Percentiles rank a stretch among this genome's conserved stretches.
Conservation (phyloP, 495 filamentous ascomycete genomes). For the Ramalina intermedia region DNA sequence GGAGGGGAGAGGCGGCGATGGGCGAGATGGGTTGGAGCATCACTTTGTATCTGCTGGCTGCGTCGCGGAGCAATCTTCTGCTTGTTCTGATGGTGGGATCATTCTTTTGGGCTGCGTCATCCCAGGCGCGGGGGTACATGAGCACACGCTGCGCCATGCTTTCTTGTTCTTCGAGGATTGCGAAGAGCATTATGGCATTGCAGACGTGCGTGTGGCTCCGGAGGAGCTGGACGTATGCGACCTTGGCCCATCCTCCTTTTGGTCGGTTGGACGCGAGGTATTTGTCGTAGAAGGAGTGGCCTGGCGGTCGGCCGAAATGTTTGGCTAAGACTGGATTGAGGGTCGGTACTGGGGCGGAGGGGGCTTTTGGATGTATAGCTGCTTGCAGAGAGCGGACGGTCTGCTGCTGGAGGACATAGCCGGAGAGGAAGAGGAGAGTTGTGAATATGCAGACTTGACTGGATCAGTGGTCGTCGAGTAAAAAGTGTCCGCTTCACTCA, state of each 20-base stretch:
- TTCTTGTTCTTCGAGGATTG: conserved; percentile 25
- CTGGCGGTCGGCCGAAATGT: conserved; percentile 16
- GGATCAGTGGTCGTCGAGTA: not conserved
- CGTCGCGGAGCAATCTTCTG: conserved; percentile 25
- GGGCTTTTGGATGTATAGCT: conserved; percentile 33
- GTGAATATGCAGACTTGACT: conserved; percentile 41
- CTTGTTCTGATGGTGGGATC: conserved; percentile 21
- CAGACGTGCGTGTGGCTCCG: conserved; percentile 28
- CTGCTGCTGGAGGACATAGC: conserved; percentile 57
- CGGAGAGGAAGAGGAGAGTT: conserved; percentile 50
- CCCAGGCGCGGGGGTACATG: conserved; percentile 30
- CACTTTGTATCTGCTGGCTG: conserved; percentile 27
- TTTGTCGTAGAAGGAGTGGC: conserved; percentile 20
- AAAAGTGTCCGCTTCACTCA: not conserved
- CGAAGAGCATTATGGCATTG: conserved; percentile 31
- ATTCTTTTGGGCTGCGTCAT: conserved; percentile 4
- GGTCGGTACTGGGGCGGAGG: conserved; percentile 1
- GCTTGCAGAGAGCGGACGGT: conserved; percentile 48
- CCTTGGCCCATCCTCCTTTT: conserved; percentile 20
- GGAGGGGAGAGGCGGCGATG: not conserved
- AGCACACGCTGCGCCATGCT: conserved; percentile 28
- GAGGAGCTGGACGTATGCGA: conserved; percentile 31
- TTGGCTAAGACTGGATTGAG: conserved; percentile 12
- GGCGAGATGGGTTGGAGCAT: conserved; percentile 23
- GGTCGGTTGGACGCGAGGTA: conserved; percentile 19